These are phyloP conservation scores for Cladosporium oxysporum DNA, from an alignment of 2,329 filamentous ascomycete genomes.

Conservation along the genomic window DNA sequence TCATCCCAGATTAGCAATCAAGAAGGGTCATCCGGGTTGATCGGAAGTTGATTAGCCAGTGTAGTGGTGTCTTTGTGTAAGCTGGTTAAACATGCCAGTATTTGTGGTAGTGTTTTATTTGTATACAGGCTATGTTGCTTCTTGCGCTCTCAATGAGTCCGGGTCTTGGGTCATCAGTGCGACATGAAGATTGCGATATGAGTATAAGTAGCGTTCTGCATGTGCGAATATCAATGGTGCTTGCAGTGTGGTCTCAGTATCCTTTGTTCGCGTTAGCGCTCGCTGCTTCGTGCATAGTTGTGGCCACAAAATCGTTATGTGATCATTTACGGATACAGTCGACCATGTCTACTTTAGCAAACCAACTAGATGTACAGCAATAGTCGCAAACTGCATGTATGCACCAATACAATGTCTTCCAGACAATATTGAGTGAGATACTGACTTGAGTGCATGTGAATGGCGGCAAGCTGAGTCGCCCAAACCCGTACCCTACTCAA, in stretches of 20 bases:
- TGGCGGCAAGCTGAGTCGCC: not conserved
- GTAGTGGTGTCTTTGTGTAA: not conserved
- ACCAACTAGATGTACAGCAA: not conserved
- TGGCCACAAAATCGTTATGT: no score
- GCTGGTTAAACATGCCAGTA: not conserved
- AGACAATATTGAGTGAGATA: not conserved
- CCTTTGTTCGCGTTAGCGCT: not conserved
- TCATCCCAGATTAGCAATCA: not conserved
- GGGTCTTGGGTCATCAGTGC: no score
- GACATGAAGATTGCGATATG: not conserved
- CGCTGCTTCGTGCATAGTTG: no score
- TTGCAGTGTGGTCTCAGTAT: no score
- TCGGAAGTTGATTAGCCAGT: not conserved
- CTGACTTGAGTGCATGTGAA: no score
- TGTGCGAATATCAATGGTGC: not conserved
- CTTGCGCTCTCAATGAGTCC: not conserved
- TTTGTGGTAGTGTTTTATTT: not conserved
- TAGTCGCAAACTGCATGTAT: no score
- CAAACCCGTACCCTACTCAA: not conserved
- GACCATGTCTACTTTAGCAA: not conserved
- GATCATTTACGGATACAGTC: no score
- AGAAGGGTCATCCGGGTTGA: not conserved
- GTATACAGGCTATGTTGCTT: not conserved
- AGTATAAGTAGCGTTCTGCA: no score
- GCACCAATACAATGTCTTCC: not conserved